Evolutionary conservation across 208 protist genomes (phyloP), one percentile per base, ranked within the genome.

Genomic region (Sergeia podlipaevii): DNA sequence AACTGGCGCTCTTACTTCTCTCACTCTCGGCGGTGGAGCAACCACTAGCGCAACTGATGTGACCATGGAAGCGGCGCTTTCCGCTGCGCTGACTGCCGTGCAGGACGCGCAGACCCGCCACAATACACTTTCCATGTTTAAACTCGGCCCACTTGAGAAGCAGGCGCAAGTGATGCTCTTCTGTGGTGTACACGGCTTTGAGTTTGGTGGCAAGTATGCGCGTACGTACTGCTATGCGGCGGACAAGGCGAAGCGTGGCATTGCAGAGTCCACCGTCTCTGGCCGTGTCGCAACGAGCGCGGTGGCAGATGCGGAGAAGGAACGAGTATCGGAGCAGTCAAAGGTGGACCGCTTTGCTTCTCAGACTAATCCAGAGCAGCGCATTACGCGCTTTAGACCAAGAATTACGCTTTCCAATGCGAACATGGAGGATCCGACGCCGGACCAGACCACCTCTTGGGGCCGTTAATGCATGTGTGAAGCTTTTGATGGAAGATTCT

Each of bases 151-250:
- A 7, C 59, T 85, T 20, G 45, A 77, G 39, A 91, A 90, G 62
- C 75, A 88, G 50, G 47, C 72, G 18, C 87, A 95, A 62, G 66
- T 77, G 34, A 28, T 77, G 17, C n/a, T 77, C 10, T 91, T 91
- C 41, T 91, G 80, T 46, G 74, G 76, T 20, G 61, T 83, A 18
- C 69, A 90, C 28, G 67, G 61, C 2, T 42, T 70, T 11, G 76
- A 85, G 51, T 87, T 89, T 53, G 87, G 83, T 11, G 87, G 87
- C 28, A 89, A 90, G 74, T 90, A 95, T 64, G 79, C 78, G 15
- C 77, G 87, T 18, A 95, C 87, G 15, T 95, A 90, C 58, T 49
- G 46, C 60, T 95, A 91, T 48, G 87, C 87, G 18, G 46, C 87
- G 17, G 68, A 80, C 28, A 89, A 89, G 54, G 87, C 83, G 4